These are phyloP conservation scores for Yueomyces sp. DNA, from an alignment of 805 yeast genomes.

Conservation along the genomic window DNA sequence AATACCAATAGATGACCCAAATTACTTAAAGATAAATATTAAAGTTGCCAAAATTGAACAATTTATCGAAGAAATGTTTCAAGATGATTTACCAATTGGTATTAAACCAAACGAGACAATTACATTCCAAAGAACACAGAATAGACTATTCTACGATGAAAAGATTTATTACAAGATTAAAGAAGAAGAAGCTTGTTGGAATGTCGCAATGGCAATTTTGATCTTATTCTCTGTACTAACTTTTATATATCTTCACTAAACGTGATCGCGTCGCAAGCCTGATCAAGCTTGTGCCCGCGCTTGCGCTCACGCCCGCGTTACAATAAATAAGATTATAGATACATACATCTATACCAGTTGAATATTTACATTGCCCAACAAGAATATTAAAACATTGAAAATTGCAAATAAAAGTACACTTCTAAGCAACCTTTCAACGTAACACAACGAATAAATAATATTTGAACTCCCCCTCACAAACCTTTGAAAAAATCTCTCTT, in stretches of 20 bases:
- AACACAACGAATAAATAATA: too few relatives aligned
- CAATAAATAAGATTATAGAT: not conserved
- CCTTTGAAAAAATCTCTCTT: slow-evolving; percentile 92
- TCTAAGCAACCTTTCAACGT: too few relatives aligned
- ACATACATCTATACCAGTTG: not conserved
- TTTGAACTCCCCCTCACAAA: slow-evolving; percentile 21
- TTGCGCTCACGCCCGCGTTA: too few relatives aligned
- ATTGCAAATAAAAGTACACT: too few relatives aligned
- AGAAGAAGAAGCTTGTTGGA: not conserved
- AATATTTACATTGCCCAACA: too few relatives aligned
- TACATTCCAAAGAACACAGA: slow-evolving; percentile 27
- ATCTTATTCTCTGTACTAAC: too few relatives aligned
- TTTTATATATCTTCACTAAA: too few relatives aligned
- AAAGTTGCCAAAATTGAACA: slow-evolving; percentile 83
- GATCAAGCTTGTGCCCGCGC: too few relatives aligned
- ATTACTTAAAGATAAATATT: slow-evolving; percentile 70
- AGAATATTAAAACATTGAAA: too few relatives aligned
- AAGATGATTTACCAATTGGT: slow-evolving; percentile 45
- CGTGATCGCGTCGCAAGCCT: too few relatives aligned
- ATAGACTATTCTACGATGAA: slow-evolving; percentile 32
- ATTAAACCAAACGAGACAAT: slow-evolving; percentile 29
- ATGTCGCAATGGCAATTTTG: not conserved
- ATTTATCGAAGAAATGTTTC: slow-evolving; percentile 67
- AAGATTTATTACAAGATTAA: slow-evolving; percentile 3
- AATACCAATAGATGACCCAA: slow-evolving; percentile 72